Evolutionary conservation across 768 basidiomycete genomes (phyloP), one percentile per base, ranked within the genome.

Genomic region (Exsudoporus frostii): DNA sequence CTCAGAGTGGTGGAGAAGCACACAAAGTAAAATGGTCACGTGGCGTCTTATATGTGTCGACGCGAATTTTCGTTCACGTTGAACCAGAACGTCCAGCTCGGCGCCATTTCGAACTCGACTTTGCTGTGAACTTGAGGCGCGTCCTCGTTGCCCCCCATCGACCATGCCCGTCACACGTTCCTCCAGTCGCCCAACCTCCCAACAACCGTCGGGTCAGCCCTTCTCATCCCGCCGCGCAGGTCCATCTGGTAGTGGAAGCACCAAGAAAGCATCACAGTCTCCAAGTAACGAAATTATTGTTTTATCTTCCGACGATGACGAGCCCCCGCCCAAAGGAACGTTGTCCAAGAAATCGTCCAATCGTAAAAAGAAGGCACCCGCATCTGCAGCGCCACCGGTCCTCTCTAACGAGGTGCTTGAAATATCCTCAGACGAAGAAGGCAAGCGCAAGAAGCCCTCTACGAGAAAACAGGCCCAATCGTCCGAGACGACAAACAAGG

Each of bases 391-490:
- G 25, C 51, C 44, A 15, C 48, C 41, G 19, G 51, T 39, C 55
- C 59, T 46, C 52, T 53, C 54, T 32, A 58, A 55, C 5, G 80
- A 82, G 19, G 67, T 82, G 19, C 77, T 83, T 45, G 82, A 84
- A 62, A 79, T 84, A 50, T 80, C 79, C 1, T 81, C 80, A n/a
- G 80, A 79, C 25, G 82, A 84, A 15, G 82, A 81, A 5, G 42
- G 15, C 13, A 43, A 39, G 24, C 22, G 55, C n/a, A 53, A 49
- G 44, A 54, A 56, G 39, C 0, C 38, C 39, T n/a, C 38, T 45
- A 33, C 38, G 40, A 56, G 45, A 51, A 65, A 64, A 25, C 41
- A 50, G 36, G 47, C 54, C 27, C 59, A 66, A 27, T 29, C 66
- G 8, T 50, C 68, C 1, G 59, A 52, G 17, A 22, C 17, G 25